These are phyloP conservation scores for Protomyces macrosporus DNA, from an alignment of 1,139 yeast species.

Conservation along the genomic window DNA sequence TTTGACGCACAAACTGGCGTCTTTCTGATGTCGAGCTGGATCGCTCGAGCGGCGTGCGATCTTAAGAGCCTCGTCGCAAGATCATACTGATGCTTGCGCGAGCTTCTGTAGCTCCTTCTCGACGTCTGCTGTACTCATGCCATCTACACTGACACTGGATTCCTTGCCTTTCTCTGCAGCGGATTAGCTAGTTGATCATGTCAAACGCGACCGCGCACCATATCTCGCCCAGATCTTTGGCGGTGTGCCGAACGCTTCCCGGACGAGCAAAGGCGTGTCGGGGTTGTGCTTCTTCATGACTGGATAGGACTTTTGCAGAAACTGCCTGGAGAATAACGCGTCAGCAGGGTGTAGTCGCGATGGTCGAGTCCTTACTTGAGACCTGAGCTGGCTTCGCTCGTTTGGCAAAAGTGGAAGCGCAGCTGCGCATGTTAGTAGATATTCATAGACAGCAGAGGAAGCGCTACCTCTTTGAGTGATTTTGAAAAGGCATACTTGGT, in stretches of 20 bases:
- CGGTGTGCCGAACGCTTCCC: conserved; percentile 68
- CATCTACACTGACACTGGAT: conserved; percentile 37
- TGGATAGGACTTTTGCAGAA: conserved; percentile 58
- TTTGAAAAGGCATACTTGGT: conserved; percentile 56
- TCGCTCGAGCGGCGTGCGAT: no score
- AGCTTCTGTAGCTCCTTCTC: conserved; percentile 29
- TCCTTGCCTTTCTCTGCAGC: conserved; percentile 35
- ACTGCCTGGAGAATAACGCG: conserved; percentile 41
- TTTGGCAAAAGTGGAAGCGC: conserved; percentile 73
- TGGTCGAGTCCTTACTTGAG: conserved; percentile 43
- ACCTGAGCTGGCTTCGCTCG: conserved; percentile 63
- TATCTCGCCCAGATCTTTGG: conserved; percentile 72
- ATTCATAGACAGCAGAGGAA: neutral
- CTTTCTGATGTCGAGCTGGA: no score
- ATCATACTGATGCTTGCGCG: conserved; percentile 10
- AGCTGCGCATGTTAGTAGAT: conserved; percentile 45
- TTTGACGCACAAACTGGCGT: no score
- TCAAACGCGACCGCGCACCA: conserved; percentile 35
- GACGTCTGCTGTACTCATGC: conserved; percentile 32
- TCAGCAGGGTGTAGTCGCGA: neutral
- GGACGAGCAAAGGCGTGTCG: conserved; percentile 61
- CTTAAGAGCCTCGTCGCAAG: neutral
- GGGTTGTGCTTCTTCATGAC: conserved; percentile 54
- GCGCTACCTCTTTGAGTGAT: conserved; percentile 46
- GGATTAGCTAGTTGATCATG: neutral